Percentiles rank a stretch among this genome's conserved stretches.
phyloP scores from a whole-genome alignment of 2,329 filamentous ascomycete species.

The Diaporthe batatas region DNA sequence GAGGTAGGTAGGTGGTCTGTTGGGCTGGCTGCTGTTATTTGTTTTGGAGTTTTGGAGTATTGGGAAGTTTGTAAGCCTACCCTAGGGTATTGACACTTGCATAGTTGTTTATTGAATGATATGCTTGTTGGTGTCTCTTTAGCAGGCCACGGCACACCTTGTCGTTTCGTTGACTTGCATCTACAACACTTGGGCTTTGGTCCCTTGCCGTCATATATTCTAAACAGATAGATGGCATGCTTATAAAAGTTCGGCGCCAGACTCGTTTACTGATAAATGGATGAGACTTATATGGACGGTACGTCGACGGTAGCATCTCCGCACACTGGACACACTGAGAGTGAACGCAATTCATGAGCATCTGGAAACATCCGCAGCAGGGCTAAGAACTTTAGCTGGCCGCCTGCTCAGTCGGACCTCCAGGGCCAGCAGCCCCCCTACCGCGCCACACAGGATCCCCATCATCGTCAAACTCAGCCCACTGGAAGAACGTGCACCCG shows the following conservation, averaged over 20 bases:
- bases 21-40: not conserved
- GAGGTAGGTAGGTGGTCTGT: too few species aligned
- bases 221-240: not conserved
- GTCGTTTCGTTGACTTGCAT: too few species aligned
- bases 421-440: not conserved
- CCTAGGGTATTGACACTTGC: not conserved
- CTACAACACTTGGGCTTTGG: too few species aligned
- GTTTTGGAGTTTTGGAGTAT: not conserved
- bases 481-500: conserved; percentile 83
- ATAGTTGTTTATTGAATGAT: not conserved
- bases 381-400: not conserved
- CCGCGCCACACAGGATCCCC: conserved; percentile 78
- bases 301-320: too few species aligned
- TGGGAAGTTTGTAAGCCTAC: not conserved
- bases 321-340: too few species aligned
- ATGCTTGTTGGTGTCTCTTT: not conserved
- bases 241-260: not conserved
- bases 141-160: not conserved
- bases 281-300: not conserved
- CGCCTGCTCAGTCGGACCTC: not conserved
- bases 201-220: too few species aligned
- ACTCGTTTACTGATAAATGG: not conserved
- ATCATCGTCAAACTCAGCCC: conserved; percentile 89
- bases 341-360: not conserved
- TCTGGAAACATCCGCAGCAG: not conserved